These are phyloP conservation scores for Yamadazyma aaseri DNA, from an alignment of 1,139 yeast genomes.

Conservation along the genomic window DNA sequence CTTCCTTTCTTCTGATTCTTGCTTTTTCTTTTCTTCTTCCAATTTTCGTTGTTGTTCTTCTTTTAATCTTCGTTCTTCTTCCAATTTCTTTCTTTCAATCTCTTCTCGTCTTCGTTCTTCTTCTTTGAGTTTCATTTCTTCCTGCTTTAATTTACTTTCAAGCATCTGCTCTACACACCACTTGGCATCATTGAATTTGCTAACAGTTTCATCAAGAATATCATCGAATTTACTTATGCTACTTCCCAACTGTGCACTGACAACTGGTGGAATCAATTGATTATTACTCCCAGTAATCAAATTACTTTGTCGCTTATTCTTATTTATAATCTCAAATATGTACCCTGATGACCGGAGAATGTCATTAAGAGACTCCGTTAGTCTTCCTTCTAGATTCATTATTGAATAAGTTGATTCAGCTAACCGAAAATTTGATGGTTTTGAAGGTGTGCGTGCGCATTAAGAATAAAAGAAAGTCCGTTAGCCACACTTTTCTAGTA, in stretches of 20 bases:
- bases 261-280: conserved; percentile 41
- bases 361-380: conserved; percentile 41
- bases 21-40: conserved; percentile 13
- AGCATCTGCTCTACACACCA: conserved; percentile 49
- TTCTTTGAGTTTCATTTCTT: conserved; percentile 40
- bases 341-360: conserved; percentile 45
- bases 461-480: too few species aligned
- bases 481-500: too few species aligned
- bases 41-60: conserved; percentile 14
- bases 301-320: conserved; percentile 43
- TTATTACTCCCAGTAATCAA: conserved; percentile 44
- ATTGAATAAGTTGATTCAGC: too few species aligned
- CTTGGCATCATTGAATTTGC: conserved; percentile 44
- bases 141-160: conserved; percentile 44
- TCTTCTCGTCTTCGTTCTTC: conserved; percentile 32
- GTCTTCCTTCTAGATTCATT: conserved; percentile 44
- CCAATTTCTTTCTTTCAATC: conserved; percentile 15
- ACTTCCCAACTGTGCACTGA: conserved; percentile 38
- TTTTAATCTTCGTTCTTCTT: conserved; percentile 21
- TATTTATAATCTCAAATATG: conserved; percentile 44
- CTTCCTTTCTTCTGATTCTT: conserved; percentile 16
- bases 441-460: too few species aligned
- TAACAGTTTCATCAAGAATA: conserved; percentile 42
- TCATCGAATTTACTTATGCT: conserved; percentile 43
- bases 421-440: too few species aligned